A percentile compares a stretch with the other conserved stretches of the same genome.
These are phyloP conservation scores for Kluyveromyces lactis DNA, from an alignment of 805 yeast genomes.

Conservation along the genomic window DNA sequence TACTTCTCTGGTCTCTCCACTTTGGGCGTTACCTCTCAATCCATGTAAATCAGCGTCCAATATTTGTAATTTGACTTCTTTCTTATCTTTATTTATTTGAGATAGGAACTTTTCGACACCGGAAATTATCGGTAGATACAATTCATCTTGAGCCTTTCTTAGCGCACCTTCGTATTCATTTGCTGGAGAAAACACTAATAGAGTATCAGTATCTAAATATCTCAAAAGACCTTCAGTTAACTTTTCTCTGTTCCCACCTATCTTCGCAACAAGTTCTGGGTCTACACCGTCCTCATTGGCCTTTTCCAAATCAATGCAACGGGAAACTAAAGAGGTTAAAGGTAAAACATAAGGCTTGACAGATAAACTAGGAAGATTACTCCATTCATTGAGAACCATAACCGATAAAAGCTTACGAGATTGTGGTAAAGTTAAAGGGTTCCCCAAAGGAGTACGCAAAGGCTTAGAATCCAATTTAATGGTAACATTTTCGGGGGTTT, in stretches of 20 bases:
- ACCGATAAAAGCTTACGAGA: constrained; percentile 57
- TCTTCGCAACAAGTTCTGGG: constrained; percentile 46
- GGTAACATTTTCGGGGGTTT: constrained; percentile 32
- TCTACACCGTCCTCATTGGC: constrained; percentile 32
- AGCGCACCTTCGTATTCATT: constrained; percentile 78
- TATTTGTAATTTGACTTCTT: constrained; percentile 38
- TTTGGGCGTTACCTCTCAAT: constrained; percentile 71
- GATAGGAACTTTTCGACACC: constrained; percentile 57
- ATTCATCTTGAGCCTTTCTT: constrained; percentile 69
- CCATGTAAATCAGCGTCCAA: constrained; percentile 82
- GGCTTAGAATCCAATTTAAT: constrained; percentile 69
- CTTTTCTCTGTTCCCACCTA: constrained; percentile 48
- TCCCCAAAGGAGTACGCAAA: constrained; percentile 77
- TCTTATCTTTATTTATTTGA: constrained; percentile 7
- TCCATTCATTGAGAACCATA: constrained; percentile 84
- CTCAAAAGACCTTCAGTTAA: constrained; percentile 57
- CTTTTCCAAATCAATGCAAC: constrained; percentile 69
- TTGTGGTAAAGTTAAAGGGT: constrained; percentile 55
- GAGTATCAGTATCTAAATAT: constrained; percentile 90
- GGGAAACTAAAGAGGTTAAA: constrained; percentile 74
- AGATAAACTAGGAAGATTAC: constrained; percentile 51
- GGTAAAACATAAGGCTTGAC: constrained; percentile 78
- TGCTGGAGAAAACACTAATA: constrained; percentile 74
- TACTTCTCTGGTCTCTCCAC: constrained; percentile 46
- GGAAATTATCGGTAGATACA: constrained; percentile 65